A percentile compares a stretch with the other conserved stretches of the same genome.
Conservation (phyloP, 495 filamentous ascomycete species). For the Penicillium steckii region DNA sequence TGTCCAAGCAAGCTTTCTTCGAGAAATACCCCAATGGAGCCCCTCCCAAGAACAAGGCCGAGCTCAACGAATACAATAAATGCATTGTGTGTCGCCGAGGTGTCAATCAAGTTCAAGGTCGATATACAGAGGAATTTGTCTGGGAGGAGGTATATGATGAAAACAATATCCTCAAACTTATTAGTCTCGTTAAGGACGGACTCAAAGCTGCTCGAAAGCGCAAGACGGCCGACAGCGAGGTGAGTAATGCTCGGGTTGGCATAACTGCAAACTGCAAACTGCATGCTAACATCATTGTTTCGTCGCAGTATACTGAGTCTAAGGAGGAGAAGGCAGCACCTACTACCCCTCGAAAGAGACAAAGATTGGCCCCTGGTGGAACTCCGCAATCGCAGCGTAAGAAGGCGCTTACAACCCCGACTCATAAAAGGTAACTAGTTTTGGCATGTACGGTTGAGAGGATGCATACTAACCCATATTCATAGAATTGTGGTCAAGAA, state of each 20-base stretch:
- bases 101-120: conserved; percentile 80
- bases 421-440: conserved; percentile 56
- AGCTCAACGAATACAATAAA: conserved; percentile 72
- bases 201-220: conserved; percentile 55
- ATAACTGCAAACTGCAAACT: background rate
- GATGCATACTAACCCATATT: background rate
- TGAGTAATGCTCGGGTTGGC: conserved; percentile 26
- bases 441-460: background rate
- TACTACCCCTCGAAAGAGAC: conserved; percentile 58
- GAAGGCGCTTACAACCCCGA: conserved; percentile 64
- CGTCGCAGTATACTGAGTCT: conserved; percentile 33
- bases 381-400: conserved; percentile 57
- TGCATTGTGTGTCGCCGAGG: conserved; percentile 88
- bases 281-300: conserved; percentile 9
- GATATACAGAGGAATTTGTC: conserved; percentile 87
- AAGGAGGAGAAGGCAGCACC: conserved; percentile 50
- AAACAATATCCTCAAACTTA: conserved; percentile 60
- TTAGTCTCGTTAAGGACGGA: conserved; percentile 62
- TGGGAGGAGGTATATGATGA: conserved; percentile 85
- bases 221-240: conserved; percentile 48
- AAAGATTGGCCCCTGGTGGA: conserved; percentile 52
- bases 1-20: conserved; percentile 68
- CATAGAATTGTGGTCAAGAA: conserved; percentile 77
- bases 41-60: conserved; percentile 62
- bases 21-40: conserved; percentile 72